These are phyloP conservation scores for Apiospora kogelbergensis DNA, from an alignment of 2,329 filamentous ascomycete genomes.

Conservation along the genomic window DNA sequence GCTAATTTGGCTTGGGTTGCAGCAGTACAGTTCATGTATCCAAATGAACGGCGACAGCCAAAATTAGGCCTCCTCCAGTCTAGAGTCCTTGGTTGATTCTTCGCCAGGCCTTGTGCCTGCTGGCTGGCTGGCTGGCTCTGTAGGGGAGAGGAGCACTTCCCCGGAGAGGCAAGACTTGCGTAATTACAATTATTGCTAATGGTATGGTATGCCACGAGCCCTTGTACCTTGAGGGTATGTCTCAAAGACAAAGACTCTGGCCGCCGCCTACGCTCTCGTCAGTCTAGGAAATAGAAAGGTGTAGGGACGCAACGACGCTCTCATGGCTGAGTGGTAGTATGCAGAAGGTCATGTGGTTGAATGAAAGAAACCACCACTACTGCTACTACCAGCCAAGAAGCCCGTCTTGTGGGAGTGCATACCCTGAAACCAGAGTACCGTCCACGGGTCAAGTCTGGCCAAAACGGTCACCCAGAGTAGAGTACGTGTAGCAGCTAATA, in stretches of 20 bases:
- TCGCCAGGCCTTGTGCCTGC: neutral
- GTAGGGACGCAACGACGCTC: neutral
- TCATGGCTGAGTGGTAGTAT: neutral
- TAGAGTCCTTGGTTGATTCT: neutral
- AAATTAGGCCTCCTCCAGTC: slow-evolving; percentile 7
- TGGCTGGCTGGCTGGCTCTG: neutral
- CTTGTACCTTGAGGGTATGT: neutral
- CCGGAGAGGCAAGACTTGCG: slow-evolving; percentile 1
- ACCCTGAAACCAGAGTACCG: slow-evolving; percentile 5
- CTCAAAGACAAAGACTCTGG: neutral
- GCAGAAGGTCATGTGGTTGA: neutral
- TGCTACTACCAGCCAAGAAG: neutral
- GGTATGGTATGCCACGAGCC: neutral
- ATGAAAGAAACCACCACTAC: neutral
- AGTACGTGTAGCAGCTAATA: neutral
- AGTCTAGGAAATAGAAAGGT: no score
- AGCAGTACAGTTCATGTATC: slow-evolving; percentile 6
- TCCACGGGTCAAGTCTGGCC: neutral
- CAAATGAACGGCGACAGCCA: neutral
- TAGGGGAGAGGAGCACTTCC: neutral
- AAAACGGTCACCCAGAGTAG: neutral
- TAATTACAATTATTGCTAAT: slow-evolving; percentile 3
- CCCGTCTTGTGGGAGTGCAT: neutral
- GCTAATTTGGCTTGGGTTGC: neutral
- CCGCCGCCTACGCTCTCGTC: neutral